These are phyloP conservation scores for Puccinia brachypodii DNA, from an alignment of 1,284 basidiomycete genomes.

Conservation along the genomic window DNA sequence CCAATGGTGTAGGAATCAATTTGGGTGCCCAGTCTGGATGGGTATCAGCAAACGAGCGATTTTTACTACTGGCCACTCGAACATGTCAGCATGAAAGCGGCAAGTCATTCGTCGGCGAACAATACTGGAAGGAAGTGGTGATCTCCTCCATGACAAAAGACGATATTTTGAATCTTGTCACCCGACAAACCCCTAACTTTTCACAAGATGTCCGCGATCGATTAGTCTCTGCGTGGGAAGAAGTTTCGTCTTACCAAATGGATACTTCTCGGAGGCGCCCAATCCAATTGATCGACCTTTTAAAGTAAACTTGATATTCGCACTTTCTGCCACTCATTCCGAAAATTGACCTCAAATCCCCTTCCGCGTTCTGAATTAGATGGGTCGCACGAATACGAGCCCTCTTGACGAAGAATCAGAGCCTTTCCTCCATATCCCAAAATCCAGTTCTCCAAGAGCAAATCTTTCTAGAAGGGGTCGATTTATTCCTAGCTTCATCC, in stretches of 20 bases:
- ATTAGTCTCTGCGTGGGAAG: slow-evolving; percentile 20
- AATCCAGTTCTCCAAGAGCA: slow-evolving; percentile 82
- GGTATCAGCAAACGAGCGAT: slow-evolving; percentile 57
- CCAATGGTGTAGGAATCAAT: slow-evolving; percentile 66
- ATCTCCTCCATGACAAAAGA: slow-evolving; percentile 50
- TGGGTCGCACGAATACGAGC: slow-evolving; percentile 41
- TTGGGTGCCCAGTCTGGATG: slow-evolving; percentile 56
- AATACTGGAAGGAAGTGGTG: slow-evolving; percentile 55
- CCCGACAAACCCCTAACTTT: slow-evolving; percentile 5
- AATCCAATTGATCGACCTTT: slow-evolving; percentile 26
- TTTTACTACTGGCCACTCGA: slow-evolving; percentile 59
- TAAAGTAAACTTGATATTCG: slow-evolving; percentile 26
- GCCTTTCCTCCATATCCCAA: slow-evolving; percentile 56
- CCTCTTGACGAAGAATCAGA: slow-evolving; percentile 25
- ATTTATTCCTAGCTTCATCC: slow-evolving; percentile 82
- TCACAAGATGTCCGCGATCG: slow-evolving; percentile 17
- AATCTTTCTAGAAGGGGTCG: slow-evolving; percentile 82
- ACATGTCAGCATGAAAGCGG: slow-evolving; percentile 49
- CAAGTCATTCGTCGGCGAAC: slow-evolving; percentile 62
- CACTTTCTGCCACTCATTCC: slow-evolving; percentile 62
- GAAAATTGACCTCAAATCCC: slow-evolving; percentile 64
- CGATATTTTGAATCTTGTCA: slow-evolving; percentile 53
- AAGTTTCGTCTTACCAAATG: slow-evolving; percentile 16
- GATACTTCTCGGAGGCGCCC: slow-evolving; percentile 12
- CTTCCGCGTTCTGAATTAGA: slow-evolving; percentile 66